Evolutionary conservation across 768 basidiomycete species (phyloP), one percentile per base, ranked within the genome.

Genomic region (Amylocystis lapponica): DNA sequence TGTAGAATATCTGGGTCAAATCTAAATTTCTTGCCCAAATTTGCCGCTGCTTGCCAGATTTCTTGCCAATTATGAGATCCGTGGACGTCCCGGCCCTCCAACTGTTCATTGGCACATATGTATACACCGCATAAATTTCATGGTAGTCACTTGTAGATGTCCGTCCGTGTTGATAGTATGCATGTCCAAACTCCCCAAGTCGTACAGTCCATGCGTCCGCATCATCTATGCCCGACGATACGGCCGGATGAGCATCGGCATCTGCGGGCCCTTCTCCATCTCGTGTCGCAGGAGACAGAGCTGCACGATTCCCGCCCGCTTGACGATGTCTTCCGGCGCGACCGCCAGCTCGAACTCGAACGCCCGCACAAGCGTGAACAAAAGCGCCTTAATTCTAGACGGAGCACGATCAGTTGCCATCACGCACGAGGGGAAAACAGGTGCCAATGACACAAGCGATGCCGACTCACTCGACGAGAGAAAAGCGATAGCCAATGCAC

Each of bases 401-500:
- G 37, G 20, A n/a, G 4, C 27, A n/a, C 16, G 26, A n/a, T 29
- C 16, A 40, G 27, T 27, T 17, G 52, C 59, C 16, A 60, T n/a
- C 19, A 63, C 41, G 14, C 51, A 49, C 42, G 57, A 59, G 34
- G 49, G 50, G 42, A 43, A 47, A 22, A 14, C 3, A 22, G 25
- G 41, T 12, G 12, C 17, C 14, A 29, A n/a, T n/a, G 19, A 21
- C 4, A 22, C 33, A 16, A 21, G 19, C 17, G 19, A 17, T 8
- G n/a, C 27, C 11, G 17, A 69, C 76, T 30, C 46, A 79, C 76
- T 80, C 79, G 13, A 74, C 63, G 17, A 83, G 58, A 12, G 83
- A 68, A 55, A 84, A 84, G 3, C 77, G 72, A 55, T 75, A 83
- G 0, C 81, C 81, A 27, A 85, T 83, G 47, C 83, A 86, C 0